Percentiles rank a stretch among this genome's conserved stretches.
Conservation (phyloP, 2,329 filamentous ascomycete species). For the Penicillium sp. region DNA sequence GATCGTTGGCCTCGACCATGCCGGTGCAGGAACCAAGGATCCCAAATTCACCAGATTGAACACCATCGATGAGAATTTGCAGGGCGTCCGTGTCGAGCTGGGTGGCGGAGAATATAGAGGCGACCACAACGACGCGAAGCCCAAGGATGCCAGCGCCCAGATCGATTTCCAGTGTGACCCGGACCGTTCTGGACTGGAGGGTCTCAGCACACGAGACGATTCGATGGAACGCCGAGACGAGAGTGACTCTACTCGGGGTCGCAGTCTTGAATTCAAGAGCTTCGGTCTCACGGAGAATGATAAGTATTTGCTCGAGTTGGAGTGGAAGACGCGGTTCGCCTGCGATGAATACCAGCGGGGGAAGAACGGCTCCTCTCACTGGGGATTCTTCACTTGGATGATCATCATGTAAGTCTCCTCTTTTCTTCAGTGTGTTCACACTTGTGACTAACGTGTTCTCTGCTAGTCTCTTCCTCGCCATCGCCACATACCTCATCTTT, state of each 20-base stretch:
- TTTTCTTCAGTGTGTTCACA: not conserved
- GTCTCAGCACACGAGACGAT: constrained; percentile 27
- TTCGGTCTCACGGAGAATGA: constrained; percentile 63
- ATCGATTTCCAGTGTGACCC: constrained; percentile 82
- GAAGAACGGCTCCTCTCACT: constrained; percentile 54
- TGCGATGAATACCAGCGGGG: constrained; percentile 62
- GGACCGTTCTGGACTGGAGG: constrained; percentile 69
- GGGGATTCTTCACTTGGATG: constrained; percentile 98
- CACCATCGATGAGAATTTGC: constrained; percentile 62
- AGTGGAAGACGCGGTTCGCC: constrained; percentile 85
- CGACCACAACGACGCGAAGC: constrained; percentile 51
- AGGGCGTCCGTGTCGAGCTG: constrained; percentile 71
- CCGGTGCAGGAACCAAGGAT: constrained; percentile 52
- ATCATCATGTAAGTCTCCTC: constrained; percentile 73
- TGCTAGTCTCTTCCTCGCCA: constrained; percentile 75
- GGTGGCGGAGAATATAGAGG: constrained; percentile 57
- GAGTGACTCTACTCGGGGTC: constrained; percentile 31
- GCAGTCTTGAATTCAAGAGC: constrained; percentile 72
- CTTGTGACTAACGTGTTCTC: not conserved
- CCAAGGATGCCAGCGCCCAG: constrained; percentile 61
- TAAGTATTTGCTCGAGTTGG: constrained; percentile 66
- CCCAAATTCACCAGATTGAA: constrained; percentile 66
- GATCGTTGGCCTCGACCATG: constrained; percentile 69
- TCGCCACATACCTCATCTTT: constrained; percentile 90
- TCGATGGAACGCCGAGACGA: constrained; percentile 24